A percentile compares a stretch with the other conserved stretches of the same genome.
Evolutionary conservation across 169 alveolate species (phyloP).

Genomic region (Plasmodium ovale): DNA sequence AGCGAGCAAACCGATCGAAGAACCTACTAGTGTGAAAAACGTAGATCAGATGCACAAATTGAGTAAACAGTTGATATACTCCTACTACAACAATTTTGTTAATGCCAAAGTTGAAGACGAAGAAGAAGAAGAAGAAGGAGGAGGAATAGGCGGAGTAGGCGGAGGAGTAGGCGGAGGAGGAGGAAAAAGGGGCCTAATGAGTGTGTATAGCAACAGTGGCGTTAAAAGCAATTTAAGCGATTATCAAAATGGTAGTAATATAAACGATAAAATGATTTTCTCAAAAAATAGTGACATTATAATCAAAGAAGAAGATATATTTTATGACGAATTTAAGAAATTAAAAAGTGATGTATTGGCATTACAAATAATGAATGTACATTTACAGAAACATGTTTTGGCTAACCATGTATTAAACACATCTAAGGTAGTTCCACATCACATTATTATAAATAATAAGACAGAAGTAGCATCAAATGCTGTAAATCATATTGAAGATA

Average conservation of each 20-base stretch:
- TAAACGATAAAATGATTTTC: not conserved
- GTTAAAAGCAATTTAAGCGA: not conserved
- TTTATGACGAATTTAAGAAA: conserved; percentile 44
- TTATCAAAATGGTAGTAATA: not conserved
- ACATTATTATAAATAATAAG: conserved; percentile 61
- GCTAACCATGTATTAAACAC: conserved; percentile 13
- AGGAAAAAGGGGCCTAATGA: not conserved
- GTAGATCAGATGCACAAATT: not conserved
- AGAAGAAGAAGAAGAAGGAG: not conserved
- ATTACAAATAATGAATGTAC: conserved; percentile 67
- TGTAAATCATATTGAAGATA: conserved; percentile 32
- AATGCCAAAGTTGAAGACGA: not conserved
- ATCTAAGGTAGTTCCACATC: conserved; percentile 45
- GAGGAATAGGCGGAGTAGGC: too few relatives aligned
- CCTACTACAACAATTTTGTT: conserved; percentile 36
- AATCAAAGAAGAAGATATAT: conserved; percentile 12
- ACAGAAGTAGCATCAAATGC: conserved; percentile 77
- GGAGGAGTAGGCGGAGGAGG: not conserved
- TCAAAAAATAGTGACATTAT: not conserved
- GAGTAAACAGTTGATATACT: conserved; percentile 33
- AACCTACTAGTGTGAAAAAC: too few relatives aligned
- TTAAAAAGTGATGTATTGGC: conserved; percentile 36
- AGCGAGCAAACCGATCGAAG: not conserved
- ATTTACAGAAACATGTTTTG: conserved; percentile 56
- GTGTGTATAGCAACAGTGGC: not conserved